Percentiles rank a stretch among this genome's conserved stretches.
Conservation (phyloP, 106 monocot genomes). For the Dendrobium nobile region DNA sequence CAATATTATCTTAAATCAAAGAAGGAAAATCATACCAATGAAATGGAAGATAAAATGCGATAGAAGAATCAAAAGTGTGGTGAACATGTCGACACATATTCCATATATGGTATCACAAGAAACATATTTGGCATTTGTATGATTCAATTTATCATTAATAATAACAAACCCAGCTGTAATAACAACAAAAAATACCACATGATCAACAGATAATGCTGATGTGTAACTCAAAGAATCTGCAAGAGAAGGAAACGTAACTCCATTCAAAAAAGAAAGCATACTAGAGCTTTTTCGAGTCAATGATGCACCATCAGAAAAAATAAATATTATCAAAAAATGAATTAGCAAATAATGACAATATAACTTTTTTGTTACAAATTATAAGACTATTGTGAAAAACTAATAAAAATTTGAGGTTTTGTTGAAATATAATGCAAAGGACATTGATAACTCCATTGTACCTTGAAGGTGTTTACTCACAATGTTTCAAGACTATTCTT, state of each 20-base stretch:
- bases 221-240: conserved; percentile 73
- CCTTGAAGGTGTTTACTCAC: no score
- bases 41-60: conserved; percentile 70
- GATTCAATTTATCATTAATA: conserved; percentile 45
- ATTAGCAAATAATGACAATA: no score
- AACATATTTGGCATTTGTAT: conserved; percentile 52
- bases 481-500: no score
- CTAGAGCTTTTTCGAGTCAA: no score
- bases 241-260: neutral
- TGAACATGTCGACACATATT: conserved; percentile 60
- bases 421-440: no score
- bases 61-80: conserved; percentile 52
- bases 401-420: no score
- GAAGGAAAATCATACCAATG: conserved; percentile 31
- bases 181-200: conserved; percentile 59
- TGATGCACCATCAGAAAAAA: no score
- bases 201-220: conserved; percentile 64
- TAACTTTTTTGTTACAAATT: no score
- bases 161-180: conserved; percentile 61
- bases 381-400: no score
- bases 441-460: no score
- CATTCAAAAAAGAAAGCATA: neutral
- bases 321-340: no score
- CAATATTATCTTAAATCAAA: neutral
- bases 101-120: conserved; percentile 34